These are phyloP conservation scores for Bimuria novae-zelandiae DNA, from an alignment of 2,329 filamentous ascomycete species.

Conservation along the genomic window DNA sequence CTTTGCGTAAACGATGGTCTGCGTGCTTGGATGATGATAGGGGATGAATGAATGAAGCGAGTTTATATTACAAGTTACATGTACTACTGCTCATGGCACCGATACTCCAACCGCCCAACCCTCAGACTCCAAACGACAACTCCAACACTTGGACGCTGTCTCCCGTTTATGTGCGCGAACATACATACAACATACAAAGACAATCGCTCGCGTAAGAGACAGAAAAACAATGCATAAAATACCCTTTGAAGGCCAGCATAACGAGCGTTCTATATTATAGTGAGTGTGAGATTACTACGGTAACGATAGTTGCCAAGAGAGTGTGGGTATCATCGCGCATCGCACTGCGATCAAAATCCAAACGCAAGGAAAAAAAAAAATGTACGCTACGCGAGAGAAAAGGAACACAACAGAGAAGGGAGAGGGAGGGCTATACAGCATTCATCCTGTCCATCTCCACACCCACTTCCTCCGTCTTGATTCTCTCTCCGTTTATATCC, in stretches of 20 bases:
- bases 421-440: constrained; percentile 12
- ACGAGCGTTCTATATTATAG: constrained; percentile 14
- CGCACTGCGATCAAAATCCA: not conserved
- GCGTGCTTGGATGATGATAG: too few relatives aligned
- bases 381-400: not conserved
- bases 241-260: constrained; percentile 9
- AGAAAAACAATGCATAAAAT: constrained; percentile 2
- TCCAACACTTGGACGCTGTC: constrained; percentile 16
- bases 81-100: too few relatives aligned
- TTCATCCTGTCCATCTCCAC: constrained; percentile 38
- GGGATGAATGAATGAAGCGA: not conserved
- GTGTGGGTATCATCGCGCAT: constrained; percentile 14
- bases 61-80: not conserved
- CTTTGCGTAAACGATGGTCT: too few relatives aligned
- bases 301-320: constrained; percentile 10
- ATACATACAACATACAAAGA: too few relatives aligned
- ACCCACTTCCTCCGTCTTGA: constrained; percentile 35
- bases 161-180: not conserved
- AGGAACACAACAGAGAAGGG: not conserved
- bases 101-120: not conserved
- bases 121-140: constrained; percentile 2
- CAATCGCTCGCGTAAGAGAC: too few relatives aligned
- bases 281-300: too few relatives aligned
- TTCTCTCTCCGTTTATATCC: constrained; percentile 24
- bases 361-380: not conserved